phyloP scores from a whole-genome alignment of 2,329 filamentous ascomycete species.

The Monilinia fructicola region DNA sequence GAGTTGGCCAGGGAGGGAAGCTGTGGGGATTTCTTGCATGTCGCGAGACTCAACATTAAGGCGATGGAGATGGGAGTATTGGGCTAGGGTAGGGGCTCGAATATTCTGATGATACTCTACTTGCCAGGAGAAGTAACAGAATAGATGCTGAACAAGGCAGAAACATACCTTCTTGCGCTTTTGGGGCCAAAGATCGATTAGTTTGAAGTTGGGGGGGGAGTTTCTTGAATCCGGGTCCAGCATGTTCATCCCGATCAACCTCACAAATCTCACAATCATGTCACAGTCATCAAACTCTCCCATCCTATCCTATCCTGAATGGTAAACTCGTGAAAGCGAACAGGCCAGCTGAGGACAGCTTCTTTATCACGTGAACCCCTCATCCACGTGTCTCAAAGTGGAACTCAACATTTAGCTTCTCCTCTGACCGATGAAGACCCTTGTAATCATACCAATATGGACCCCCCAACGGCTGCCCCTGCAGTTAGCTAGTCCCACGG shows the following conservation, averaged over 20 bases:
- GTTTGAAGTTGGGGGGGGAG: neutral
- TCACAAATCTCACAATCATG: neutral
- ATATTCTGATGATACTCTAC: neutral
- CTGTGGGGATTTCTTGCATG: neutral
- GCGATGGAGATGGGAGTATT: neutral
- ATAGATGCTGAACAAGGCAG: neutral
- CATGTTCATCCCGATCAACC: neutral
- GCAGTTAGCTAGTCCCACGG: neutral
- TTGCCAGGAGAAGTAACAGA: neutral
- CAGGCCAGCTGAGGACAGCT: neutral
- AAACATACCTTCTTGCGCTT: neutral
- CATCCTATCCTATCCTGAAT: neutral
- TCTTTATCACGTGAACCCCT: neutral
- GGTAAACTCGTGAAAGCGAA: neutral
- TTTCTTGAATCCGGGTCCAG: neutral
- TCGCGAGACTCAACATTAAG: neutral
- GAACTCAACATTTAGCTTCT: conserved; percentile 2
- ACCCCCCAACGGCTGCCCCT: neutral
- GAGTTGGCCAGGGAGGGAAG: neutral
- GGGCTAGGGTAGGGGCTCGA: neutral
- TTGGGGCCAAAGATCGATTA: neutral
- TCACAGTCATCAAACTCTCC: neutral
- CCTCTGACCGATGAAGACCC: neutral
- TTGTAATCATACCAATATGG: neutral
- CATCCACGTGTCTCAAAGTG: neutral